Evolutionary conservation across 306 rosid genomes (phyloP).

Genomic region (Trifolium pratense): DNA sequence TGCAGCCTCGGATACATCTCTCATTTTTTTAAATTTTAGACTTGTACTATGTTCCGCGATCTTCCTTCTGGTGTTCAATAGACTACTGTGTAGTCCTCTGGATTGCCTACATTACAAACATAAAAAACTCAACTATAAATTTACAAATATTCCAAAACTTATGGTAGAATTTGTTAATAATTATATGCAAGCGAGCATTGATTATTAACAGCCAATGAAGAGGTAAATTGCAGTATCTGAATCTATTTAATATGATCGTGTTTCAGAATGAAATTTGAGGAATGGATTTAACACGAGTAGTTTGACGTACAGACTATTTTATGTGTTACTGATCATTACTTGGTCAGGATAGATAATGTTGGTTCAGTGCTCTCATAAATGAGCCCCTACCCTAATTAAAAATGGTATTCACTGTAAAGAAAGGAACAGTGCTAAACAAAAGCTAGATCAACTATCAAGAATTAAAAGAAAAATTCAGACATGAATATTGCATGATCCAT

Average conservation of each 20-base stretch:
- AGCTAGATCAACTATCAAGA: background rate
- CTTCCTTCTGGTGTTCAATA: conserved; percentile 67
- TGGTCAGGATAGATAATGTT: background rate
- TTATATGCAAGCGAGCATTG: conserved; percentile 21
- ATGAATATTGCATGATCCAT: conserved; percentile 10
- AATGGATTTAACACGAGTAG: background rate
- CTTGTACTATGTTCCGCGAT: conserved; percentile 58
- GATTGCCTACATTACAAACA: conserved; percentile 66
- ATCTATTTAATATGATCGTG: background rate
- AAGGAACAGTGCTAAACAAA: background rate
- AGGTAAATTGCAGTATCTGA: background rate
- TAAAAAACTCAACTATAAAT: conserved; percentile 36
- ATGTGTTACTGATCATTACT: background rate
- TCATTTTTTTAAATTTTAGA: conserved; percentile 62
- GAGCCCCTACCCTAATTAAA: background rate
- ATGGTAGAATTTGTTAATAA: conserved; percentile 31
- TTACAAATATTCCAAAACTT: conserved; percentile 26
- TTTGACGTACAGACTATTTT: background rate
- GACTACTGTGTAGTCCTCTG: conserved; percentile 60
- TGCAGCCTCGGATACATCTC: conserved; percentile 72
- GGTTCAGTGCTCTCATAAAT: background rate
- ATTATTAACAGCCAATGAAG: background rate
- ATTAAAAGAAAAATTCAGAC: background rate
- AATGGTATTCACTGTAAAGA: background rate
- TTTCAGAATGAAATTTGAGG: conserved; percentile 26